Base-by-base conservation (phyloP, 2,329 filamentous ascomycete genomes). In the Fusarium sp. region DNA sequence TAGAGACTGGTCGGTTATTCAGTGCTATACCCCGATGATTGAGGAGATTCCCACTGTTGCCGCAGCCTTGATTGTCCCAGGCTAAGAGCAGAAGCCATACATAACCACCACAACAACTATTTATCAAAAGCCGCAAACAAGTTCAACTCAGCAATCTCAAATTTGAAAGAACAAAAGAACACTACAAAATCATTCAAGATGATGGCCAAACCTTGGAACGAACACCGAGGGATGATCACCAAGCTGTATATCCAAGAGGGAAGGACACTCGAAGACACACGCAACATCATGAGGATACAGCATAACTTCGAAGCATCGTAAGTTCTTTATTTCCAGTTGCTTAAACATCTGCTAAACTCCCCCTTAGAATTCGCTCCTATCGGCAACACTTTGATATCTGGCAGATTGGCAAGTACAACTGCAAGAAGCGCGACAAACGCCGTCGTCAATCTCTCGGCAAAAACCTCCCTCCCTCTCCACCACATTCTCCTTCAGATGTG, bases 341-440 rank as follows among this genome's bases (percentile, higher is more conserved):
- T 47, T 55, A 49, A 7, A 45, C 13, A 13, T n/a, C 30, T 18
- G 23, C 63, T 71, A 34, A 34, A 73, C 34, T 11, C 4, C 12
- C 18, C 6, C 13, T 41, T 20, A 71, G 78, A 18, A 79, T 78
- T n/a, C 82, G 85, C 54, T 83, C 84, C 4, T 87, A 86, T 69
- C 78, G 84, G 21, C 82, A 83, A n/a, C 79, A 82, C 40, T 80
- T 87, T 64, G 79, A 82, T 25, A 78, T 75, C 61, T 86, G 85
- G 85, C 71, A 77, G 6, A 68, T 85, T 43, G 74, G 76, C 69
- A 87, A 87, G 72, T 86, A 87, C 74, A 84, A 82, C 55, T 80
- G 80, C 72, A 81, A 77, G 66, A 77, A 76, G 51, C 75, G 76
- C 42, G 47, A 66, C 23, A 57, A 50, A 14, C 66, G 66, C 10